A percentile compares a stretch with the other conserved stretches of the same genome.
Conservation (phyloP, 805 yeast genomes). For the Cephaloascus albidus region DNA sequence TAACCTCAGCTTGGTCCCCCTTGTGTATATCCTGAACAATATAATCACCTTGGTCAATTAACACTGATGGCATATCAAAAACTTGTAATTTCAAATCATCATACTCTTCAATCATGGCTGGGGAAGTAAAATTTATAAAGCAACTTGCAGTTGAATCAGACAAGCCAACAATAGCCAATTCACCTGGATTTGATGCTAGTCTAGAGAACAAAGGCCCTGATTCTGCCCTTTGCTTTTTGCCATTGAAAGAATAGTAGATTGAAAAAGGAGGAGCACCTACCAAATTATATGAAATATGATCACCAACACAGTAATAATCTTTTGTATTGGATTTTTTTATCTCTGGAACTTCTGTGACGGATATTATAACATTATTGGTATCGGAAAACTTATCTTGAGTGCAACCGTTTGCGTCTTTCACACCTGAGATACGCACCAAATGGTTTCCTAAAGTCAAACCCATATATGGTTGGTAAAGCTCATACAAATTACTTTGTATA, state of each 20-base stretch:
- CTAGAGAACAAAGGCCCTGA: constrained; percentile 37
- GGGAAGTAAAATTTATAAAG: constrained; percentile 44
- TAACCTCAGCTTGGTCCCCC: constrained; percentile 88
- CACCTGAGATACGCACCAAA: constrained; percentile 42
- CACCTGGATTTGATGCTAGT: constrained; percentile 79
- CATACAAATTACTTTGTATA: constrained; percentile 24
- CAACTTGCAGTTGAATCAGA: constrained; percentile 73
- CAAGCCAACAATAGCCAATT: constrained; percentile 52
- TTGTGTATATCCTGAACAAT: constrained; percentile 80
- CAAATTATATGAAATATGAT: constrained; percentile 66
- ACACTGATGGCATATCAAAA: constrained; percentile 62
- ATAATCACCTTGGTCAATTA: constrained; percentile 69
- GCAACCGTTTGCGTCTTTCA: constrained; percentile 70
- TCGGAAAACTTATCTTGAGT: constrained; percentile 27
- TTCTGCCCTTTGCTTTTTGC: constrained; percentile 44
- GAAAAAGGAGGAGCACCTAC: constrained; percentile 77
- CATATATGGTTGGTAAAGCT: constrained; percentile 34
- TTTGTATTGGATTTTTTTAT: constrained; percentile 27
- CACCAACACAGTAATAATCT: constrained; percentile 81
- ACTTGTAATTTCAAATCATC: constrained; percentile 17
- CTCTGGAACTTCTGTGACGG: constrained; percentile 71
- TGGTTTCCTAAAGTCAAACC: constrained; percentile 65
- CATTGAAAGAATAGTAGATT: constrained; percentile 68
- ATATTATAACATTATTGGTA: constrained; percentile 36
- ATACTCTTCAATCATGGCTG: constrained; percentile 17